Percentiles rank a stretch among this genome's conserved stretches.
Evolutionary conservation across 805 yeast genomes (phyloP).

Genomic region (Kuraishia cidri): DNA sequence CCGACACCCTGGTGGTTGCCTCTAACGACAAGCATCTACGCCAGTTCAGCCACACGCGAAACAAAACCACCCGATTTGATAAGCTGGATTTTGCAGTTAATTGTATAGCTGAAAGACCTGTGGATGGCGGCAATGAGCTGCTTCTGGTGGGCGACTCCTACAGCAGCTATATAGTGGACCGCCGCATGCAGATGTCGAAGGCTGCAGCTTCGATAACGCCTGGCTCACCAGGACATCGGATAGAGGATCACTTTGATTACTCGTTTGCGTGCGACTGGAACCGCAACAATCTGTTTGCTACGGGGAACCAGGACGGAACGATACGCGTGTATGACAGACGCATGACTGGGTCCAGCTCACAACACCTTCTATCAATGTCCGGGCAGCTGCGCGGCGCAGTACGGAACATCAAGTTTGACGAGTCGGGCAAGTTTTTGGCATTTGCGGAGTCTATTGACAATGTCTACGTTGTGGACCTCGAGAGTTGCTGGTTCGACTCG

Average conservation of each 20-base stretch:
- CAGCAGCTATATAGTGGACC: slow-evolving; percentile 34
- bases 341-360: slow-evolving; percentile 4
- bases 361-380: slow-evolving; percentile 7
- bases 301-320: slow-evolving; percentile 57
- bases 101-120: slow-evolving; percentile 32
- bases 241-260: slow-evolving; percentile 43
- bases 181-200: slow-evolving; percentile 15
- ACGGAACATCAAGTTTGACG: slow-evolving; percentile 41
- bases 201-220: neutral
- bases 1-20: slow-evolving; percentile 29
- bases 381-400: slow-evolving; percentile 32
- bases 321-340: slow-evolving; percentile 45
- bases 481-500: neutral
- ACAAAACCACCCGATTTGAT: slow-evolving; percentile 7
- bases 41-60: slow-evolving; percentile 24
- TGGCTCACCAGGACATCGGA: neutral
- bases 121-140: slow-evolving; percentile 22
- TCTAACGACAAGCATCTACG: slow-evolving; percentile 40
- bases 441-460: slow-evolving; percentile 57
- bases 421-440: slow-evolving; percentile 31
- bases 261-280: slow-evolving; percentile 57
- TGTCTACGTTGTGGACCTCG: slow-evolving; percentile 36
- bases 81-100: slow-evolving; percentile 40
- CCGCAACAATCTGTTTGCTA: slow-evolving; percentile 31
- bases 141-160: slow-evolving; percentile 43